Base-by-base conservation (phyloP, 768 basidiomycete species). In the Tephrocybe sp. region DNA sequence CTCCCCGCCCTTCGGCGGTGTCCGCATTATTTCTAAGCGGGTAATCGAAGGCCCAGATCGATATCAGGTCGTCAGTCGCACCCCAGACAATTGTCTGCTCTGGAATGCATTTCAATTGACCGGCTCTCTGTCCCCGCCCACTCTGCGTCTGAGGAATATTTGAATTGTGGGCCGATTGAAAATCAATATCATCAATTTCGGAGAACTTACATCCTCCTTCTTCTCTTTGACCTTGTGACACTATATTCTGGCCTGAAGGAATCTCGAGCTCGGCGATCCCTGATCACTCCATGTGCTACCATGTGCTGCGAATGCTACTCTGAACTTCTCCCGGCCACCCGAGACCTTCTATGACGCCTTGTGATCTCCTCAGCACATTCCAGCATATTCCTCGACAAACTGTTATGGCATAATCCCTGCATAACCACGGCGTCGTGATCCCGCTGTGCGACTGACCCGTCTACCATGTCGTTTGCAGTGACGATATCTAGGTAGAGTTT, bases 371-470 rank as follows among this genome's bases (percentile, higher is more conserved):
- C n/a, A n/a, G n/a, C n/a, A n/a, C n/a, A n/a, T n/a, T 24, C 32
- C 24, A 14, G n/a, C 24, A n/a, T 32, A 24, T 34, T 18, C 23
- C 17, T 20, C 32, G 23, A 18, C 21, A 38, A 12, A 21, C 39
- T 41, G 40, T 41, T 24, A 24, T 10, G 33, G 4, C 25, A 2
- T 28, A 12, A 33, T n/a, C n/a, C 11, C 37, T 17, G 24, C 18
- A 28, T 18, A 18, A 11, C 18, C 23, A 48, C 51, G 51, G 51
- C 38, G 21, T 36, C 26, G 12, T 21, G 9, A 32, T 26, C 39
- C 51, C 51, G 38, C 21, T 43, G 45, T 53, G 45, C 10, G 51
- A 48, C 26, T 30, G 24, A 21, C 12, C 17, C 24, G 20, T 5
- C 28, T 30, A 30, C 28, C 28, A 5, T 12, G 12, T 30, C 28